Evolutionary conservation across 768 basidiomycete species (phyloP).

Genomic region (Trametes cubensis): DNA sequence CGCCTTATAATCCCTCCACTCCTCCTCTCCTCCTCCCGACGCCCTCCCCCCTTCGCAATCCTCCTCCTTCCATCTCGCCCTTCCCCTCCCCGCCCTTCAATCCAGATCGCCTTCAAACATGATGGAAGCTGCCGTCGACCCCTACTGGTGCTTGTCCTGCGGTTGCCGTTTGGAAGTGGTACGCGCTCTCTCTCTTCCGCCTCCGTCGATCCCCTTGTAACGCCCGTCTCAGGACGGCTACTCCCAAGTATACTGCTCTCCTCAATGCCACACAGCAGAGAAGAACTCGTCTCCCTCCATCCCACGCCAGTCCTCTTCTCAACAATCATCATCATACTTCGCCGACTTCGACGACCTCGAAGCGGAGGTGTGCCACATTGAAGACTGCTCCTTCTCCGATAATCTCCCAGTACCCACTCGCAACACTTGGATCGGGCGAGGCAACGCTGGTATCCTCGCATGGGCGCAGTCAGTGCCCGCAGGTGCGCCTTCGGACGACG

Average conservation of each 20-base stretch:
- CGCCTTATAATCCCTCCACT: constrained; percentile 22
- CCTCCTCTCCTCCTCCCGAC: constrained; percentile 21
- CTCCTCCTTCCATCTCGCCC: constrained; percentile 17
- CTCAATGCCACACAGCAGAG: constrained; percentile 42
- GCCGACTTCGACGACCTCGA: constrained; percentile 18
- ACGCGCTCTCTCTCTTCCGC: constrained; percentile 6
- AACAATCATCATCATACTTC: constrained; percentile 9
- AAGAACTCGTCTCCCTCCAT: constrained; percentile 28
- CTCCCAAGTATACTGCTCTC: constrained; percentile 56
- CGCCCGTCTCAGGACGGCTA: constrained; percentile 37
- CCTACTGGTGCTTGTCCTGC: constrained; percentile 74
- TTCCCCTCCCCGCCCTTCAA: constrained; percentile 17
- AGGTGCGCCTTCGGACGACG: constrained; percentile 20
- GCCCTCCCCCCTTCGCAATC: constrained; percentile 25
- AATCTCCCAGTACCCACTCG: neutral
- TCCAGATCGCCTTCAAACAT: constrained; percentile 7
- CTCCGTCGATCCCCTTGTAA: constrained; percentile 22
- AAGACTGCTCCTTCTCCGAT: neutral
- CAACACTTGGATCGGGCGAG: constrained; percentile 43
- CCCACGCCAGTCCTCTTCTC: constrained; percentile 15
- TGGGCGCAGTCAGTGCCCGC: constrained; percentile 37
- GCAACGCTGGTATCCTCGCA: constrained; percentile 47
- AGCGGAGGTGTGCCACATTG: constrained; percentile 11
- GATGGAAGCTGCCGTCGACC: constrained; percentile 50
- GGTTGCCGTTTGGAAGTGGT: constrained; percentile 56